Evolutionary conservation across 2,329 filamentous ascomycete species (phyloP), one percentile per base, ranked within the genome.

Genomic region (Stagonosporopsis cucurbitacearum): DNA sequence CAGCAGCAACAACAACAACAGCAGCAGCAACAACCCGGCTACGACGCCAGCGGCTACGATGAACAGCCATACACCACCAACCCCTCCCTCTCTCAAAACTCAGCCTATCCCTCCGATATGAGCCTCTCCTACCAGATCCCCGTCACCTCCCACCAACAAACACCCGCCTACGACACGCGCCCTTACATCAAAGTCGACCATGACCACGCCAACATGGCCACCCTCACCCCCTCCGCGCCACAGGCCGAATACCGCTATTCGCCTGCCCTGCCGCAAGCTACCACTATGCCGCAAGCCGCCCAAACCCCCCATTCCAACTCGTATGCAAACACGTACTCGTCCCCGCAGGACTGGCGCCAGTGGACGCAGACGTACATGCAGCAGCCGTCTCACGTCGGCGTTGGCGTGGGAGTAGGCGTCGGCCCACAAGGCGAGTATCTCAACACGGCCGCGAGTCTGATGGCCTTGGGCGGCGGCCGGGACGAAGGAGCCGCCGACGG

Each of bases 381-480:
- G 50, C 65, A 65, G 26, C 65, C 63, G 35, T 41, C 62, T 28
- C 26, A 30, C 26, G 26, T 30, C 26, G 12, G 12, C 26, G 26
- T 6, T 11, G 26, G 26, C 12, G 26, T 30, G 26, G 26, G 26
- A 6, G 26, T 30, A 11, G 3, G 6, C 26, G n/a, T 20, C n/a
- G 44, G 62, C 44, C 64, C 68, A 28, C 59, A 67, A 13, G 65
- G 68, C 28, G 72, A 75, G 23, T 75, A 73, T 46, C 62, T 77
- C n/a, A 74, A 74, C 54, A 73, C 71, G 22, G 75, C 75, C 25
- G 76, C 67, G 22, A 75, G 75, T 1, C 68, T 77, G 26, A 75
- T 78, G 66, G 69, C 73, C 2, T 64, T 77, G n/a, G n/a, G n/a
- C 8, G 68, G 70, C 5, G 67, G 71, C n/a, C 67, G 72, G 32